Conservation (phyloP, 2,329 filamentous ascomycete genomes). For the Paraconiothyrium brasiliense region DNA sequence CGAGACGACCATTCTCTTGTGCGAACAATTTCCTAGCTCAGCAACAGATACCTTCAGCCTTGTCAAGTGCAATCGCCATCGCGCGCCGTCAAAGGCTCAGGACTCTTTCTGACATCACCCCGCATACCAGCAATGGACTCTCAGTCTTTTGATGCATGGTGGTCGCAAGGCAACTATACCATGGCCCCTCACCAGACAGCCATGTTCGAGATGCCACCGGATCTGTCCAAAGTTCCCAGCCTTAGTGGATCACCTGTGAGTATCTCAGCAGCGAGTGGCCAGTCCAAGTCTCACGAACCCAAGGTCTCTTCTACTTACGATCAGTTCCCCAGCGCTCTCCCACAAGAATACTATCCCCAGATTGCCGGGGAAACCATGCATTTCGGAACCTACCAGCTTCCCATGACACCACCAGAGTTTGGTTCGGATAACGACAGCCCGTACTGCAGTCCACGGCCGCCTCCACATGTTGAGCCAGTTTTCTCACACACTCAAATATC, state of each 20-base stretch:
- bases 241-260: constrained; percentile 51
- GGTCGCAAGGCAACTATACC: constrained; percentile 44
- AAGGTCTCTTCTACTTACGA: constrained; percentile 51
- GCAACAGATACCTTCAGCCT: constrained; percentile 11
- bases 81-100: constrained; percentile 18
- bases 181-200: constrained; percentile 43
- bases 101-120: constrained; percentile 19
- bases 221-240: constrained; percentile 49
- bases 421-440: constrained; percentile 51
- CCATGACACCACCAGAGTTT: constrained; percentile 52
- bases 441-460: constrained; percentile 49
- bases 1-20: constrained; percentile 16
- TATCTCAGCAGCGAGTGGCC: constrained; percentile 5
- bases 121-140: constrained; percentile 42
- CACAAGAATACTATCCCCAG: constrained; percentile 45
- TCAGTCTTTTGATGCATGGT: constrained; percentile 49
- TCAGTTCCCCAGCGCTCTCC: constrained; percentile 43
- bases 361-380: constrained; percentile 44
- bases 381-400: constrained; percentile 46
- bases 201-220: constrained; percentile 46
- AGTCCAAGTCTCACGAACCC: constrained; percentile 17
- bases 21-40: constrained; percentile 13
- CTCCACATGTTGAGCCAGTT: constrained; percentile 36
- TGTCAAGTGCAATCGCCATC: constrained; percentile 6
- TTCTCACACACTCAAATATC: constrained; percentile 24